Conservation (phyloP, 768 basidiomycete genomes). For the Phaeotremella skinneri region DNA sequence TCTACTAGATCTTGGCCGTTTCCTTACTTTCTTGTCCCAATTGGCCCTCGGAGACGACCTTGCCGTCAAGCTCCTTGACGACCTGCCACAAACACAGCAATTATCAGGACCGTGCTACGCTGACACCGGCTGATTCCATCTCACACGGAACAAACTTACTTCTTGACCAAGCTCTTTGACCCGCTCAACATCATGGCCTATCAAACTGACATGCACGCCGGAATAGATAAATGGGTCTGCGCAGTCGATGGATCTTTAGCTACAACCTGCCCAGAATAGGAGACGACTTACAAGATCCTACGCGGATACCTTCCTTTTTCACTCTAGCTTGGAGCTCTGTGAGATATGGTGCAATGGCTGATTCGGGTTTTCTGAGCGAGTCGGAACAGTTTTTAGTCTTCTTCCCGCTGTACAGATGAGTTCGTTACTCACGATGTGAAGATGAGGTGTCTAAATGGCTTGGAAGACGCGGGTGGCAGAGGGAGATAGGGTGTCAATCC, state of each 20-base stretch:
- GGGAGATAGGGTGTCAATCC: slow-evolving; percentile 71
- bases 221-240: slow-evolving; percentile 50
- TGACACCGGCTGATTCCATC: too few species aligned
- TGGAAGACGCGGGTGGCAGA: slow-evolving; percentile 69
- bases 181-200: slow-evolving; percentile 55
- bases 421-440: slow-evolving; percentile 66
- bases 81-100: slow-evolving; percentile 31
- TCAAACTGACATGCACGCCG: slow-evolving; percentile 69
- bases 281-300: slow-evolving; percentile 71
- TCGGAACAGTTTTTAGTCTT: slow-evolving; percentile 3
- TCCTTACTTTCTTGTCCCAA: slow-evolving; percentile 37
- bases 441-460: slow-evolving; percentile 75
- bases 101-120: background rate
- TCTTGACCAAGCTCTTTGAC: slow-evolving; percentile 52
- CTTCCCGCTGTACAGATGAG: background rate
- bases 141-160: slow-evolving; percentile 28
- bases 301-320: slow-evolving; percentile 69
- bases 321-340: slow-evolving; percentile 72
- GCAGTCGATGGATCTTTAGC: slow-evolving; percentile 24
- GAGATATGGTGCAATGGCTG: slow-evolving; percentile 81
- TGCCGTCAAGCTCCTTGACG: slow-evolving; percentile 52
- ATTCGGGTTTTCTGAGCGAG: slow-evolving; percentile 66
- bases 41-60: slow-evolving; percentile 50
- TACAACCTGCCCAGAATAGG: background rate
- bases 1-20: slow-evolving; percentile 24